Base-by-base conservation (phyloP, 2,329 filamentous ascomycete genomes). In the Hymenoscyphus occultus region DNA sequence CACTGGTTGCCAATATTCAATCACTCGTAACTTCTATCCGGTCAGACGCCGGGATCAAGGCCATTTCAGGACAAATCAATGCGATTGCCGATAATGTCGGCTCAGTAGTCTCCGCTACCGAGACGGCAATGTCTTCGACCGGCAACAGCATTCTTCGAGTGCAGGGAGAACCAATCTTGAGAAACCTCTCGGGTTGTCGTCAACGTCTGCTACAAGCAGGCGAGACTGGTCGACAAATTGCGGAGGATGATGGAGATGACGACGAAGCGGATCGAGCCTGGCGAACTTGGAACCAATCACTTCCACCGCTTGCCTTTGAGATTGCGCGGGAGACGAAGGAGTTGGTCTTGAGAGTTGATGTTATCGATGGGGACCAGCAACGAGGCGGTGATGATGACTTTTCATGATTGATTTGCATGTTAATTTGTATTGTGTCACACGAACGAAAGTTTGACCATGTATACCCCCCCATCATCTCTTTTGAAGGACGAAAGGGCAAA, bases 301-400 rank as follows among this genome's bases (percentile, higher is more conserved):
- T 96, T 60, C 91, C 91, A 12, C 91, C 91, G 1, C 87, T 95
- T 70, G 91, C 91, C n/a, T 96, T 96, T 77, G 90, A 92, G 77
- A 90, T 94, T 74, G 92, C 90, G 6, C 84, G 90, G 66, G 90
- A 93, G 77, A 90, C 90, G 61, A 95, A 94, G 80, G 91, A 91
- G 75, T 79, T 92, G 66, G 84, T 86, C 12, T 76, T 81, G 31
- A 76, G 79, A 40, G 76, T 83, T 39, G 81, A 84, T 66, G 63
- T 71, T 16, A 71, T 76, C 61, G 72, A 74, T 59, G 71, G 67
- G 2, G 71, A 72, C 39, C 64, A 57, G 19, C 57, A 68, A 42
- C 61, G 63, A 40, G 67, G 61, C 12, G 70, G 64, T 54, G 71
- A 70, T 54, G 73, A 75, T 61, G 72, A 73, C 65, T 75, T 73